Base-by-base conservation (phyloP, 164 flowering plant species). In the Magnolia kwangsiensis region DNA sequence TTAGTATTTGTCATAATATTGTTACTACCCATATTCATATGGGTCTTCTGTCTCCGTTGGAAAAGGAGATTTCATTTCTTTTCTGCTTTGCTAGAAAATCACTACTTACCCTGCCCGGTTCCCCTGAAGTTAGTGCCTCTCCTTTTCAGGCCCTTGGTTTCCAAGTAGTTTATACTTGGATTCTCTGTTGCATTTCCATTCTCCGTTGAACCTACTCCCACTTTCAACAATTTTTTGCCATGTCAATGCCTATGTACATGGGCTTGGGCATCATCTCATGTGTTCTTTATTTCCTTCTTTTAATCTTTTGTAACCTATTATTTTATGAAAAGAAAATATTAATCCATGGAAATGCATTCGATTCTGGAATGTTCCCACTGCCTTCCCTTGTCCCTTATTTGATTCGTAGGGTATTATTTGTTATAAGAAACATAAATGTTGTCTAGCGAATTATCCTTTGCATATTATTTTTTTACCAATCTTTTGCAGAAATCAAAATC, bases 401-500 rank as follows among this genome's bases (percentile, higher is more conserved):
- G n/a, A n/a, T n/a, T n/a, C n/a, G n/a, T n/a, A n/a, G n/a, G n/a
- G n/a, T n/a, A n/a, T n/a, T n/a, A n/a, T n/a, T n/a, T n/a, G n/a
- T n/a, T n/a, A n/a, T n/a, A n/a, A n/a, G n/a, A n/a, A n/a, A 37
- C 45, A 3, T 37, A 37, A 55, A 55, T 55, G 13, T 11, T 55
- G 16, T 55, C 10, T 3, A 3, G 13, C 13, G 18, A 55, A 55
- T 18, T 64, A 18, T 64, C 27, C 45, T 37, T 37, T 18, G 67
- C 5, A 21, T 67, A 9, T 18, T 76, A 73, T 77, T 75, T n/a
- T 63, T 2, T 18, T 67, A 74, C 37, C 65, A 13, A 81, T 71
- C 31, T 78, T 68, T 2, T 83, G 80, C 92, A 95, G 97, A 89
- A 87, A 79, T 63, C 80, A 72, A 65, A 86, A 20, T 72, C 81